Base-by-base conservation (phyloP, 768 basidiomycete genomes). In the Rhizopogon roseolus region DNA sequence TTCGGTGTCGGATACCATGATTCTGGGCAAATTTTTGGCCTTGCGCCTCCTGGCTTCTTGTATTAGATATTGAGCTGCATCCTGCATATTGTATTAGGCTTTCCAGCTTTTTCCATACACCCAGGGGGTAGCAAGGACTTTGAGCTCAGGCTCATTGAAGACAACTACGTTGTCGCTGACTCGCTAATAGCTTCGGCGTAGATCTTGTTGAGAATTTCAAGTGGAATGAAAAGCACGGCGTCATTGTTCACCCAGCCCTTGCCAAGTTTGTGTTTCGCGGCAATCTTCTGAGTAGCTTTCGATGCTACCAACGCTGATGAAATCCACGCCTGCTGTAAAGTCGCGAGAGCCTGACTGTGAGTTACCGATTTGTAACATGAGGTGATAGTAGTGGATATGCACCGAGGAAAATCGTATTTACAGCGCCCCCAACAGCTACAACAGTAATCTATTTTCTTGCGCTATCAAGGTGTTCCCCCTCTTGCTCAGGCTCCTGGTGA, bases 91-190 rank as follows among this genome's bases (percentile, higher is more conserved):
- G 34, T 60, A n/a, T 28, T 34, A 55, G 40, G 41, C 22, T 22
- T 3, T 22, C 22, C 22, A 3, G 1, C 3, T 22, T 22, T 22
- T 22, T 22, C 22, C 22, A 22, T 60, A 60, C 25, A 38, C 29
- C 54, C 59, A 60, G 19, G 59, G 59, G 13, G 49, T 54, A 17
- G 59, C 59, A 6, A 55, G 49, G 37, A 60, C 59, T 25, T 25
- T 59, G 11, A 60, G 39, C 27, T 54, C 59, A 34, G 48, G 59
- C 25, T 34, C 28, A 25, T n/a, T 16, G 36, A 60, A 60, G 9
- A 60, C 54, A 19, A 56, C 29, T 17, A 55, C 59, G 13, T 55
- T 52, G 40, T 57, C 52, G 3, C 29, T 13, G 19, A 57, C 29
- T 57, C 52, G 3, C 29, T 13, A 27, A 57, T 38, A 3, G 57